Base-by-base conservation (phyloP, 1,284 basidiomycete genomes). In the Anthracocystis walkeri region DNA sequence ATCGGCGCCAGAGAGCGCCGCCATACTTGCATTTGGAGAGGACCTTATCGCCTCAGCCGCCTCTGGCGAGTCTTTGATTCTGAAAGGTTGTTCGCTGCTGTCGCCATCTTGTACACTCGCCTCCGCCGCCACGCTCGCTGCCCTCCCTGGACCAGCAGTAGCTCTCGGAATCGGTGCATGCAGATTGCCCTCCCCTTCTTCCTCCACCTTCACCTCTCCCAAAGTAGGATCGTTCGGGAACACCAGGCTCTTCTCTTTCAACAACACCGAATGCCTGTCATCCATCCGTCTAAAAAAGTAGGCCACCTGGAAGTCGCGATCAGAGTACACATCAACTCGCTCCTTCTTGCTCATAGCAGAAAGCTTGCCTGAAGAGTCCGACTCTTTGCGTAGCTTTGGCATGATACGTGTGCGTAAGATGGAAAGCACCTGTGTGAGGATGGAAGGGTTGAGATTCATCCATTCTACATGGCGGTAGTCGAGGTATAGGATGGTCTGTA, bases 401-500 rank as follows among this genome's bases (percentile, higher is more conserved):
- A 83, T 81, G 58, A 86, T 84, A 7, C 83, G 70, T 25, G 81
- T 80, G 51, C 75, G 79, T 6, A 86, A 65, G 7, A 79, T 78
- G 23, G 75, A 65, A 12, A 86, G 78, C 31, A 85, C 78, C 45
- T 77, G 73, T 10, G 75, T 58, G 44, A 79, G 52, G 20, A 79
- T 77, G 57, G 35, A 6, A 0, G 61, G 63, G 48, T 82, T 66
- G 25, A 78, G 77, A 44, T 84, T 86, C 81, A 87, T 84, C 86
- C 86, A 87, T 11, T 75, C 65, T 0, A 86, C 77, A 54, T 87
- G 85, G 18, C 82, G 75, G 10, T 83, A 76, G 65, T 87, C 86
- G 45, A 87, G 76, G 68, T 86, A 86, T 44, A 87, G 75, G 61
- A 85, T 75, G 66, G 84, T 81, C 46, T 84, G 85, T 0, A 87